These are phyloP conservation scores for Limonium bicolor DNA, from an alignment of 148 eudicot species.

Conservation along the genomic window DNA sequence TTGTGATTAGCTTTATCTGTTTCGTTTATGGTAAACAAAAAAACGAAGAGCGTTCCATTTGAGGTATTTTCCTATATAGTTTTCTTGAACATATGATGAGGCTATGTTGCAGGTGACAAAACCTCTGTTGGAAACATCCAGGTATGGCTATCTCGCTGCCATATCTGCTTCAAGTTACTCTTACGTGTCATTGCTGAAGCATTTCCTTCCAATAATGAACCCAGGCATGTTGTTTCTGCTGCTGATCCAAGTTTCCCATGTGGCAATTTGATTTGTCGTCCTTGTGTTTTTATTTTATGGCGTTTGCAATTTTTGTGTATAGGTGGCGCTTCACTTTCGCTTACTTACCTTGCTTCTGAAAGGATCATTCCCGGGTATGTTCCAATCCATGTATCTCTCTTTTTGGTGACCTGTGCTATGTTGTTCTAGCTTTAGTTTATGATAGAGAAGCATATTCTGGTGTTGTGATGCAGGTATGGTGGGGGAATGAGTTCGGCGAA, in stretches of 20 bases:
- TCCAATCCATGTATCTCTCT: neutral
- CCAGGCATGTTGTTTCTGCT: conserved; percentile 39
- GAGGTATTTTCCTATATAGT: no score
- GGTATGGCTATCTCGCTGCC: conserved; percentile 88
- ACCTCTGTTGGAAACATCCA: conserved; percentile 84
- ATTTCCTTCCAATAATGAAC: conserved; percentile 90
- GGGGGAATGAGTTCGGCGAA: conserved; percentile 99
- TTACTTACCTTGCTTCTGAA: conserved; percentile 93
- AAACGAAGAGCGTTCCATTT: no score
- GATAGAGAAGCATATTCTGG: neutral
- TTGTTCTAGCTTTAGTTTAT: neutral
- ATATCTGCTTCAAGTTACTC: conserved; percentile 95
- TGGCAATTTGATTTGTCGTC: no score
- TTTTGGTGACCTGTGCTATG: neutral
- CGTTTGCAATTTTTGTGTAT: conserved; percentile 10
- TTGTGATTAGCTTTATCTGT: conserved; percentile 1
- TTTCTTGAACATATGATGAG: no score
- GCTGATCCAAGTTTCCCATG: no score
- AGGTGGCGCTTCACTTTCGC: conserved; percentile 92
- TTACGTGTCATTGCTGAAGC: conserved; percentile 73
- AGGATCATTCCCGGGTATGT: conserved; percentile 89
- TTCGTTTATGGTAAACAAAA: no score
- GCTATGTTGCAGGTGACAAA: conserved; percentile 48
- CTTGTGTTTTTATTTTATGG: no score
- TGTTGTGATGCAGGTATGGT: conserved; percentile 46